These are phyloP conservation scores for Tuber brumale DNA, from an alignment of 495 filamentous ascomycete genomes.

Conservation along the genomic window DNA sequence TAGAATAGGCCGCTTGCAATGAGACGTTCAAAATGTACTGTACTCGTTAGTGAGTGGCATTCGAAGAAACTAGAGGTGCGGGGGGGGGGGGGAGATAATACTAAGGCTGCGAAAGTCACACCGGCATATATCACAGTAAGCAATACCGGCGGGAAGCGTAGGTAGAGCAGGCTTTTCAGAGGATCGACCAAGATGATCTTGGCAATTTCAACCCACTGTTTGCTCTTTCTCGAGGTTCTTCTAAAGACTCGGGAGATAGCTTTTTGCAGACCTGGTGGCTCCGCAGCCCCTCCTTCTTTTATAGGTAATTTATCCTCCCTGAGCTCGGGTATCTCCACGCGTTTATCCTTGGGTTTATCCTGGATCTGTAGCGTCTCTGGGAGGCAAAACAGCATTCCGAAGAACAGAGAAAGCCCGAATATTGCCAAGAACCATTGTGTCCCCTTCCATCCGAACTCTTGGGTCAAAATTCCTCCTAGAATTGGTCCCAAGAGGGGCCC, in stretches of 20 bases:
- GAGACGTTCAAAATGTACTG: slow-evolving; percentile 78
- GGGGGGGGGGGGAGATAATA: not conserved
- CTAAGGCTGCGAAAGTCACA: slow-evolving; percentile 70
- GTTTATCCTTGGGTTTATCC: slow-evolving; percentile 14
- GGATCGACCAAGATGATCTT: slow-evolving; percentile 74
- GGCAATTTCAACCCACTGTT: slow-evolving; percentile 49
- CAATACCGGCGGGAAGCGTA: slow-evolving; percentile 72
- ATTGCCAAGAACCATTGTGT: slow-evolving; percentile 81
- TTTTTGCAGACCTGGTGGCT: slow-evolving; percentile 6
- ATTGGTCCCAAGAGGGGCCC: slow-evolving; percentile 83
- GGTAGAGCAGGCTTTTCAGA: slow-evolving; percentile 65
- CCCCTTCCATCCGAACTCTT: slow-evolving; percentile 70
- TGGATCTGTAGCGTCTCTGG: slow-evolving; percentile 59
- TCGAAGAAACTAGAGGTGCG: not conserved
- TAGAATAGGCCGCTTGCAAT: slow-evolving; percentile 67
- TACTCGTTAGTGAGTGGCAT: not conserved
- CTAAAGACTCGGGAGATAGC: slow-evolving; percentile 18
- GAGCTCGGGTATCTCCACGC: slow-evolving; percentile 11
- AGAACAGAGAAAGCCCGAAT: slow-evolving; percentile 61
- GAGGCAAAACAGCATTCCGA: slow-evolving; percentile 59
- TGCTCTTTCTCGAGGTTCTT: slow-evolving; percentile 45
- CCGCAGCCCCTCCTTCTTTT: not conserved
- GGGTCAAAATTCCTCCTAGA: slow-evolving; percentile 68
- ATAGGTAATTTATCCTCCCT: not conserved
- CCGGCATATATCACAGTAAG: slow-evolving; percentile 75